Evolutionary conservation across 1,139 yeast species (phyloP).

Genomic region (Kluyveromyces sp.): DNA sequence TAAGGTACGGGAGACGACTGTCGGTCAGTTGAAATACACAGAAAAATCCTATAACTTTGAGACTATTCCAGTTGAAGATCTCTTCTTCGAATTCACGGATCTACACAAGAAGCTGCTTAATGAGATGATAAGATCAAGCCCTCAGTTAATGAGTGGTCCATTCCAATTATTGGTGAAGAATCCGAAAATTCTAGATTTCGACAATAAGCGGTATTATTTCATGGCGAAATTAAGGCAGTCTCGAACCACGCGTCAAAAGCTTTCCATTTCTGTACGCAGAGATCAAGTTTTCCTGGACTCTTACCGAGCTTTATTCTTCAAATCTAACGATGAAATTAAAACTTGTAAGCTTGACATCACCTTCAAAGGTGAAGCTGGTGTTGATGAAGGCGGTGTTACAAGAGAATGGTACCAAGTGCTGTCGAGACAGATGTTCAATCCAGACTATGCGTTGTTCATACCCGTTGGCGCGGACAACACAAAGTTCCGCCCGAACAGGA

Average conservation of each 20-base stretch:
- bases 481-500: slow-evolving; percentile 91
- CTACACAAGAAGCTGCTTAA: slow-evolving; percentile 84
- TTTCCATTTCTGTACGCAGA: slow-evolving; percentile 68
- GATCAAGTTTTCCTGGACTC: slow-evolving; percentile 92
- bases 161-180: slow-evolving; percentile 84
- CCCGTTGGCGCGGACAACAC: slow-evolving; percentile 92
- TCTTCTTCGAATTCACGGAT: slow-evolving; percentile 84
- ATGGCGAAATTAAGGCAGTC: slow-evolving; percentile 58
- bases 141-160: slow-evolving; percentile 94
- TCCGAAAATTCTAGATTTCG: slow-evolving; percentile 88
- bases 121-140: slow-evolving; percentile 86
- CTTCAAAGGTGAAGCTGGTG: slow-evolving; percentile 91
- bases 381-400: slow-evolving; percentile 97
- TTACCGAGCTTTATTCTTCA: slow-evolving; percentile 76
- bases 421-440: slow-evolving; percentile 92
- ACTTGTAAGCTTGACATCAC: slow-evolving; percentile 67
- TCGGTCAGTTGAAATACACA: slow-evolving; percentile 40
- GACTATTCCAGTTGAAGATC: slow-evolving; percentile 67
- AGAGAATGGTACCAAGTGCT: slow-evolving; percentile 97
- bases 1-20: slow-evolving; percentile 47
- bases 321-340: slow-evolving; percentile 67
- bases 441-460: slow-evolving; percentile 86
- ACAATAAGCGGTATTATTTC: slow-evolving; percentile 84
- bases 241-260: slow-evolving; percentile 40
- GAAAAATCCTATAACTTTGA: slow-evolving; percentile 64